These are phyloP conservation scores for Solanum chaucha DNA, from an alignment of 257 asterid species.

Conservation along the genomic window DNA sequence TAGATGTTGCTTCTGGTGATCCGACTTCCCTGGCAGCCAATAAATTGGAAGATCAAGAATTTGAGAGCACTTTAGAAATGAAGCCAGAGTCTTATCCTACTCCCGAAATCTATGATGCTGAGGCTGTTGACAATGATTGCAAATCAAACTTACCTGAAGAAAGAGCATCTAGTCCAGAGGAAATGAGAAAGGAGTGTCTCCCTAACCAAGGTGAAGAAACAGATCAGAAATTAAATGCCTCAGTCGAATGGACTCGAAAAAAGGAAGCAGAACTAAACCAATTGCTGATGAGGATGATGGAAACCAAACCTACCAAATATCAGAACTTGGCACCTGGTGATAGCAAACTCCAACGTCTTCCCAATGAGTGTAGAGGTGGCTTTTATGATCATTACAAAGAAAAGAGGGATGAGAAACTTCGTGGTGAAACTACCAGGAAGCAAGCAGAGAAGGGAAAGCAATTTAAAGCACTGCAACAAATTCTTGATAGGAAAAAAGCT, in stretches of 20 bases:
- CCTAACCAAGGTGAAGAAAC: slow-evolving; percentile 20
- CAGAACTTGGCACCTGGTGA: slow-evolving; percentile 26
- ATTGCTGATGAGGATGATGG: slow-evolving; percentile 79
- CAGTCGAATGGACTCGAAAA: slow-evolving; percentile 85
- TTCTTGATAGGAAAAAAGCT: slow-evolving; percentile 16
- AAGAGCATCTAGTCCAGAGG: slow-evolving; percentile 16
- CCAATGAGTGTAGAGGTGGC: slow-evolving; percentile 53
- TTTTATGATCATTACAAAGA: slow-evolving; percentile 35
- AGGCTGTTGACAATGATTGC: slow-evolving; percentile 26
- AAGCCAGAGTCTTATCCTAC: slow-evolving; percentile 21
- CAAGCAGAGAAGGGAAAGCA: slow-evolving; percentile 52
- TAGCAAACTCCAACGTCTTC: slow-evolving; percentile 45
- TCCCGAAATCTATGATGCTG: neutral
- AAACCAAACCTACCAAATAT: slow-evolving; percentile 58
- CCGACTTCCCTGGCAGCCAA: slow-evolving; percentile 16
- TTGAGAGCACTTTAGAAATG: slow-evolving; percentile 16
- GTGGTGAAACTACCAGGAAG: slow-evolving; percentile 42
- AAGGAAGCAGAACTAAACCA: slow-evolving; percentile 90
- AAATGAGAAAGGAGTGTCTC: slow-evolving; percentile 28
- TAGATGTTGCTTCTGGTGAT: slow-evolving; percentile 24
- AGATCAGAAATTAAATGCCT: slow-evolving; percentile 31
- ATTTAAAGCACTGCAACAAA: slow-evolving; percentile 11
- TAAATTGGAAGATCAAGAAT: slow-evolving; percentile 21
- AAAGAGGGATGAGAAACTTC: slow-evolving; percentile 69
- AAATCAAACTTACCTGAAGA: slow-evolving; percentile 25